A percentile compares a stretch with the other conserved stretches of the same genome.
These are phyloP conservation scores for Neocucurbitaria cava DNA, from an alignment of 2,329 filamentous ascomycete species.

Conservation along the genomic window DNA sequence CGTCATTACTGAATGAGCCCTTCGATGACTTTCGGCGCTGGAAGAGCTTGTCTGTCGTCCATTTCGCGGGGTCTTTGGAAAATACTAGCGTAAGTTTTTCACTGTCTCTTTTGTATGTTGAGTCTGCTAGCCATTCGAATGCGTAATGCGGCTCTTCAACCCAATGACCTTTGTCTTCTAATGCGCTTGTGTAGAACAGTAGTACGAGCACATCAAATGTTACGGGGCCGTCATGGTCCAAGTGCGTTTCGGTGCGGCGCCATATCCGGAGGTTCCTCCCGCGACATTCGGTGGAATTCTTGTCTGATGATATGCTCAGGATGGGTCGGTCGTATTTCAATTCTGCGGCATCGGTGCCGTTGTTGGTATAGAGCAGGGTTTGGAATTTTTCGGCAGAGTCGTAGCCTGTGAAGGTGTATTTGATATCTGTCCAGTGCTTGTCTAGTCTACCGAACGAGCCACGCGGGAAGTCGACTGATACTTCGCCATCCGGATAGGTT, in stretches of 20 bases:
- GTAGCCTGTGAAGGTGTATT: constrained; percentile 31
- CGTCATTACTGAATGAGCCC: neutral
- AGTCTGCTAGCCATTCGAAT: constrained; percentile 39
- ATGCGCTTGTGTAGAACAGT: constrained; percentile 40
- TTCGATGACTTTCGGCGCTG: constrained; percentile 28
- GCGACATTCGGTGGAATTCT: constrained; percentile 40
- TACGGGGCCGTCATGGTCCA: constrained; percentile 17
- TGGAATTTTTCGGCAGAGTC: constrained; percentile 31
- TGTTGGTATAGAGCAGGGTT: constrained; percentile 44
- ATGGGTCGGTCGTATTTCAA: constrained; percentile 37
- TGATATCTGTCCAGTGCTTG: constrained; percentile 37
- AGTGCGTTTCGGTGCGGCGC: constrained; percentile 28
- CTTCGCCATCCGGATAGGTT: constrained; percentile 30
- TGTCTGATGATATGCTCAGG: constrained; percentile 30
- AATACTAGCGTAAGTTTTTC: constrained; percentile 34
- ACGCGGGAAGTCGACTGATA: constrained; percentile 41
- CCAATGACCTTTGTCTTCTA: constrained; percentile 41
- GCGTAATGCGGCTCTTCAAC: constrained; percentile 43
- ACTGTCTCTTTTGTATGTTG: constrained; percentile 28
- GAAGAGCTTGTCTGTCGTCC: constrained; percentile 34
- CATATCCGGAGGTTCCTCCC: constrained; percentile 39
- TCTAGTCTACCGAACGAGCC: constrained; percentile 33
- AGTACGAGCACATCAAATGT: constrained; percentile 30
- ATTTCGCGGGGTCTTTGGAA: constrained; percentile 38
- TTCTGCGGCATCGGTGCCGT: constrained; percentile 32